Conservation (phyloP, 768 basidiomycete genomes). For the Pholiota conissans region DNA sequence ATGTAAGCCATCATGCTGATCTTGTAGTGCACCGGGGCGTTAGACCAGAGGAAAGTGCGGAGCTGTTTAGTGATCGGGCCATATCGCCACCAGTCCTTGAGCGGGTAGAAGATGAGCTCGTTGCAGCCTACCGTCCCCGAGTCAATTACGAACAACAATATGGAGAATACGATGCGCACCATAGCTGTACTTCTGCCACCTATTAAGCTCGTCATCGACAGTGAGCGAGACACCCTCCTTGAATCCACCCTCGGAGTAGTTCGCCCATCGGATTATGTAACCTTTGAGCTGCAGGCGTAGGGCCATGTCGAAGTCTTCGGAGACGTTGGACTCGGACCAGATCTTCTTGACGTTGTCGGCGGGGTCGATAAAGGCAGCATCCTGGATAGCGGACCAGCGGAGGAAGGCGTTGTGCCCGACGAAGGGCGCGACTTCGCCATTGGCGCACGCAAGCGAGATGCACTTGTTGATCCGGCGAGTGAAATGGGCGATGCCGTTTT, state of each 20-base stretch:
- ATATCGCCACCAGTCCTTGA: constrained; percentile 71
- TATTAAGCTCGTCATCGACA: constrained; percentile 85
- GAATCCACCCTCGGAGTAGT: constrained; percentile 82
- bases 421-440: constrained; percentile 81
- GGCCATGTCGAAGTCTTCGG: constrained; percentile 85
- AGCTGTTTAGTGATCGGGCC: constrained; percentile 87
- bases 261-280: constrained; percentile 83
- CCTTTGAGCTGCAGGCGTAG: constrained; percentile 64
- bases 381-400: constrained; percentile 87
- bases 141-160: background rate
- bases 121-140: constrained; percentile 48
- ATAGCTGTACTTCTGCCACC: constrained; percentile 91
- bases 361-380: constrained; percentile 73
- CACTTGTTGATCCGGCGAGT: constrained; percentile 84
- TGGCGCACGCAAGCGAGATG: constrained; percentile 78
- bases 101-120: constrained; percentile 84
- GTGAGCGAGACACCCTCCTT: constrained; percentile 92
- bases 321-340: constrained; percentile 83
- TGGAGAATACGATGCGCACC: constrained; percentile 34
- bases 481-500: constrained; percentile 88
- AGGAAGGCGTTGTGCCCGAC: constrained; percentile 90
- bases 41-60: constrained; percentile 73
- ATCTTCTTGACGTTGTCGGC: constrained; percentile 68
- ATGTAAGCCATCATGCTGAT: constrained; percentile 75
- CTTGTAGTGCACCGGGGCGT: constrained; percentile 81